A percentile compares a stretch with the other conserved stretches of the same genome.
phyloP scores from a whole-genome alignment of 2,329 filamentous ascomycete species.

The Furcasterigmium sp. region DNA sequence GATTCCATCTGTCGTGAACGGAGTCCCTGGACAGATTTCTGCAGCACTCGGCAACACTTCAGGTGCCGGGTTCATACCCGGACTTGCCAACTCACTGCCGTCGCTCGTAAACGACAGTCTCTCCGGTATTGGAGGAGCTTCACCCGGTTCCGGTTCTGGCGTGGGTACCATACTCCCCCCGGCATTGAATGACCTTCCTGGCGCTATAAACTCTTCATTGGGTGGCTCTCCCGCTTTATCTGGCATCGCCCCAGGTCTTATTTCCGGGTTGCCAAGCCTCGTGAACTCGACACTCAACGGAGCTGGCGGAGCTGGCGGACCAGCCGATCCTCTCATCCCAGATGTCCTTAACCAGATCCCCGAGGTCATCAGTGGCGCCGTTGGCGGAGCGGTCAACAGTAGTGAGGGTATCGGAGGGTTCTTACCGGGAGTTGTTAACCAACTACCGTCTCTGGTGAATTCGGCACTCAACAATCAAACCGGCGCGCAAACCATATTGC shows the following conservation, averaged over 20 bases:
- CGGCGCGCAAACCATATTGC: background rate
- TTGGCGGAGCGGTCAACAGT: background rate
- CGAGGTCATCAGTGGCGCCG: background rate
- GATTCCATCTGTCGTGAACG: background rate
- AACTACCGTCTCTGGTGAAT: background rate
- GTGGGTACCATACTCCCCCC: background rate
- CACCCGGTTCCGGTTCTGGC: background rate
- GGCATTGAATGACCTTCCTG: background rate
- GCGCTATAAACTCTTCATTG: background rate
- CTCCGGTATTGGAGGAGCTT: background rate
- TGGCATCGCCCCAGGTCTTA: background rate
- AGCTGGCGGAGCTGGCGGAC: background rate
- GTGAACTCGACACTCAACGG: background rate
- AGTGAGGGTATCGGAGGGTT: background rate
- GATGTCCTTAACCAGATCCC: background rate
- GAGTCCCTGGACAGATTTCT: background rate
- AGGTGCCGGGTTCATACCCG: background rate
- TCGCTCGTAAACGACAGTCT: background rate
- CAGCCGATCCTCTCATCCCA: background rate
- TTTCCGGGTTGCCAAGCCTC: background rate
- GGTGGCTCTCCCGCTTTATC: background rate
- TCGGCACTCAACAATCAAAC: background rate
- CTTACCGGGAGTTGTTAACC: background rate
- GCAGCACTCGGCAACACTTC: background rate
- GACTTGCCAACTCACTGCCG: background rate